Evolutionary conservation across 768 basidiomycete species (phyloP), one percentile per base, ranked within the genome.

Genomic region (Panus rudis): DNA sequence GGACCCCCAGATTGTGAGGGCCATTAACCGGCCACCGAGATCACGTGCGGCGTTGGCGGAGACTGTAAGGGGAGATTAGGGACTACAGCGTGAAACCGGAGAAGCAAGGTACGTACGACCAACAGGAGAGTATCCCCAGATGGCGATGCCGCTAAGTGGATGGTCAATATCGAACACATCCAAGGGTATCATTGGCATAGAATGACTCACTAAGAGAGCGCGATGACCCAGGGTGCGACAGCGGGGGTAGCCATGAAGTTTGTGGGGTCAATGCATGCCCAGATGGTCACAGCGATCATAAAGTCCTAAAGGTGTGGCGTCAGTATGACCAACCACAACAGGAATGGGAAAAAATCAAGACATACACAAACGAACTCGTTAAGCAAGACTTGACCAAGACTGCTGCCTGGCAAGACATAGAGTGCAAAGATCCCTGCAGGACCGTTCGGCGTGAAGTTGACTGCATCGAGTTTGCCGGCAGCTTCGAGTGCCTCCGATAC

Each of bases 31-130:
- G 3, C 68, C 76, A 14, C 82, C 83, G 27, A 86, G 28, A 54
- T 85, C 83, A 53, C 83, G 79, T 22, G 81, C 80, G 3, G 77
- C 59, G 58, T 85, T 86, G 37, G 81, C 66, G 13, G 78, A 68
- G 42, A 85, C 52, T 55, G 24, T n/a, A 11, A 6, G 28, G 28
- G 26, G 10, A 32, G 17, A 41, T 11, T 1, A 20, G 12, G 19
- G 2, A 13, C 31, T 21, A 13, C 14, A 16, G 32, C 6, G 14
- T 3, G 4, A 44, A 35, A 11, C 14, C 25, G 21, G 25, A 24
- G 27, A 16, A 27, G 25, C 7, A 6, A 20, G 31, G 23, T 12
- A 41, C 54, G 28, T 43, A 55, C 54, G 74, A 25, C 73, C 71
- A 33, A 70, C 64, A 2, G 72, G 63, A 3, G 75, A 65, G 55